These are phyloP conservation scores for Stagonosporopsis vannaccii DNA, from an alignment of 2,329 filamentous ascomycete species.

Conservation along the genomic window DNA sequence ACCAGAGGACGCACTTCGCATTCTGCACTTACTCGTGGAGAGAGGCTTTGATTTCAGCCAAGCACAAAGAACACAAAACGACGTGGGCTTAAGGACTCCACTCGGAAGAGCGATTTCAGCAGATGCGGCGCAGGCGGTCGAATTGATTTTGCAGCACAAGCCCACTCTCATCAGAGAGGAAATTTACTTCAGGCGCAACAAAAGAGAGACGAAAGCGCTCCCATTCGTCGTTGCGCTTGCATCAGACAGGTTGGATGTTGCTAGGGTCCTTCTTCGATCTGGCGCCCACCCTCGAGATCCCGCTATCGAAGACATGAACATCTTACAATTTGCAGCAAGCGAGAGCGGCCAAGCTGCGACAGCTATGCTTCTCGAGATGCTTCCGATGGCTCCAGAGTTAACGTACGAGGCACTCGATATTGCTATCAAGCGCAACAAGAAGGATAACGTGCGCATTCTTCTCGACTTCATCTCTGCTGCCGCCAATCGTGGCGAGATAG, in stretches of 20 bases:
- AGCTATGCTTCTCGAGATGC: conserved; percentile 26
- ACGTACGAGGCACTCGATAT: conserved; percentile 29
- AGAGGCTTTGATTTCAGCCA: conserved; percentile 22
- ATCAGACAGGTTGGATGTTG: conserved; percentile 20
- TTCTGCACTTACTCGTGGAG: conserved; percentile 24
- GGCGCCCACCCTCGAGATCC: conserved; percentile 28
- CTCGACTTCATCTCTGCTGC: conserved; percentile 27
- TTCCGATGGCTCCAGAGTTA: conserved; percentile 22
- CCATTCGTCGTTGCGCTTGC: conserved; percentile 25
- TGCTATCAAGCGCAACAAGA: conserved; percentile 25
- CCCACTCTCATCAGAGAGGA: conserved; percentile 25
- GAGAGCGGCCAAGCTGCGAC: conserved; percentile 21
- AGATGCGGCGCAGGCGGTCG: conserved; percentile 28
- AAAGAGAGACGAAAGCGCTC: conserved; percentile 25
- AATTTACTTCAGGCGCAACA: conserved; percentile 24
- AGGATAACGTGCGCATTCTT: conserved; percentile 20
- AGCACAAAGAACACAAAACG: conserved; percentile 24
- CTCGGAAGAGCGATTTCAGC: conserved; percentile 25
- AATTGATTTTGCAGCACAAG: conserved; percentile 25
- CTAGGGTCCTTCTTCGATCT: conserved; percentile 24
- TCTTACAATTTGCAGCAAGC: conserved; percentile 23
- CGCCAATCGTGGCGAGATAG: conserved; percentile 22
- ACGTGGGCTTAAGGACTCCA: conserved; percentile 22
- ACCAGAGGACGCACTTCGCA: conserved; percentile 30
- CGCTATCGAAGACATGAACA: conserved; percentile 28